Conservation (phyloP, 1,284 basidiomycete genomes). For the Malassezia slooffiae region DNA sequence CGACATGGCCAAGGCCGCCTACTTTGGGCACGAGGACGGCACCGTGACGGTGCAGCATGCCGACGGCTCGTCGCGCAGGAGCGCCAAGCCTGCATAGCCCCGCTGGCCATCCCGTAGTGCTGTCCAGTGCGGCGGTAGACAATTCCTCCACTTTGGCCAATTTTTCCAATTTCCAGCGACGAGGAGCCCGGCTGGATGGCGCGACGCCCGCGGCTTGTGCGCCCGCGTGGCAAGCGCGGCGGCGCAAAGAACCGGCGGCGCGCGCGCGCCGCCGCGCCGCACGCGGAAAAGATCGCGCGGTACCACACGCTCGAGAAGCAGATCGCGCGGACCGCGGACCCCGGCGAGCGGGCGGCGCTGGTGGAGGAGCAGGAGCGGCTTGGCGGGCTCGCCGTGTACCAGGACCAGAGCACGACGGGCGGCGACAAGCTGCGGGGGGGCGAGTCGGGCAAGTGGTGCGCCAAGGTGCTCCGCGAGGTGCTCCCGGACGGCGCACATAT, state of each 20-base stretch:
- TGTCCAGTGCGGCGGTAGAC: no score
- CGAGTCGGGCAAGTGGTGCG: constrained; percentile 37
- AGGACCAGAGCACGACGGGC: constrained; percentile 32
- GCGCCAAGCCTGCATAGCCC: no score
- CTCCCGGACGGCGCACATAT: constrained; percentile 5
- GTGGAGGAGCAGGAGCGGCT: constrained; percentile 21
- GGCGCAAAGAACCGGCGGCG: constrained; percentile 34
- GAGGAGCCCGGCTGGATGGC: no score
- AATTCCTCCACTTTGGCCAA: no score
- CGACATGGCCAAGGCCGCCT: constrained; percentile 78
- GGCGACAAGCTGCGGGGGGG: constrained; percentile 16
- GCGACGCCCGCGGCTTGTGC: constrained; percentile 15
- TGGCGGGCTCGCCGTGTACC: constrained; percentile 37
- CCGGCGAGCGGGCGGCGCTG: constrained; percentile 21
- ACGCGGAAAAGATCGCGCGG: constrained; percentile 30
- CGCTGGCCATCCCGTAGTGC: no score
- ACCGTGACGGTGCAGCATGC: constrained; percentile 30
- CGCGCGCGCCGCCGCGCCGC: constrained; percentile 10
- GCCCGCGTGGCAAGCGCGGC: constrained; percentile 38
- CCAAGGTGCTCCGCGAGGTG: constrained; percentile 21
- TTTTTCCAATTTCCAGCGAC: no score
- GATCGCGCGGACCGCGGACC: constrained; percentile 29
- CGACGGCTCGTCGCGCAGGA: constrained; percentile 32
- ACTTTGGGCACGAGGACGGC: constrained; percentile 67
- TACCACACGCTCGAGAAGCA: constrained; percentile 41